Evolutionary conservation across 1,284 basidiomycete species (phyloP).

Genomic region (Rhodotorula mucilaginosa): DNA sequence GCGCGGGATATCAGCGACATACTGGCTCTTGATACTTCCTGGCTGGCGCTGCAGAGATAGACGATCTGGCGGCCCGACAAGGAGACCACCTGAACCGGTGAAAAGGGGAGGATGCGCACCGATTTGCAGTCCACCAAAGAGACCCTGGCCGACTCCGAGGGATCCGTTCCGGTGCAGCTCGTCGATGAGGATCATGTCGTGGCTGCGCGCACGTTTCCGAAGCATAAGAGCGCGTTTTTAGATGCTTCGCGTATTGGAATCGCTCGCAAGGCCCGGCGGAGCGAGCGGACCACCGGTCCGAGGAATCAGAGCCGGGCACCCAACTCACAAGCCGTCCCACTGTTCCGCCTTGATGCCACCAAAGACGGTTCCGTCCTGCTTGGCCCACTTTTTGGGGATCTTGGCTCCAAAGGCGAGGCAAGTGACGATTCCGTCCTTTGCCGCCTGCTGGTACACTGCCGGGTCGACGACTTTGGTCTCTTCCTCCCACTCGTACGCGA

Average conservation of each 20-base stretch:
- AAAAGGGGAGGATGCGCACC: slow-evolving; percentile 21
- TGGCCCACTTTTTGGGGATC: slow-evolving; percentile 26
- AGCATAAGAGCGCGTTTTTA: not conserved
- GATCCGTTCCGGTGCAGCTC: slow-evolving; percentile 38
- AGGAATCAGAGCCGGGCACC: no score
- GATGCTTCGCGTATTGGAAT: no score
- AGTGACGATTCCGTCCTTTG: slow-evolving; percentile 45
- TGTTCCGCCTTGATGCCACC: slow-evolving; percentile 51
- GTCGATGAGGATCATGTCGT: slow-evolving; percentile 41
- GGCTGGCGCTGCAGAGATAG: not conserved
- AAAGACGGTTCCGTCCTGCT: slow-evolving; percentile 46
- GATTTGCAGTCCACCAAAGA: slow-evolving; percentile 51
- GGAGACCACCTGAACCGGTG: no score
- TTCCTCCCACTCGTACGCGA: slow-evolving; percentile 41
- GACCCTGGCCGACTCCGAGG: slow-evolving; percentile 41
- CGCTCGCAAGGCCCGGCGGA: no score
- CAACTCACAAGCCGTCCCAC: slow-evolving; percentile 44
- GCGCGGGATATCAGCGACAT: not conserved
- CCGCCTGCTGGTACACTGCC: slow-evolving; percentile 44
- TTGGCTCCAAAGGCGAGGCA: slow-evolving; percentile 40
- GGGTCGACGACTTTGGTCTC: slow-evolving; percentile 38
- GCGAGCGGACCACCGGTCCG: no score
- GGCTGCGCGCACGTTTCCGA: slow-evolving; percentile 11
- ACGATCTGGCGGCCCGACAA: no score
- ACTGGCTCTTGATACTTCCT: no score